Percentiles rank a stretch among this genome's conserved stretches.
These are phyloP conservation scores for Nematodospora anomalae DNA, from an alignment of 1,139 yeast species.

Conservation along the genomic window DNA sequence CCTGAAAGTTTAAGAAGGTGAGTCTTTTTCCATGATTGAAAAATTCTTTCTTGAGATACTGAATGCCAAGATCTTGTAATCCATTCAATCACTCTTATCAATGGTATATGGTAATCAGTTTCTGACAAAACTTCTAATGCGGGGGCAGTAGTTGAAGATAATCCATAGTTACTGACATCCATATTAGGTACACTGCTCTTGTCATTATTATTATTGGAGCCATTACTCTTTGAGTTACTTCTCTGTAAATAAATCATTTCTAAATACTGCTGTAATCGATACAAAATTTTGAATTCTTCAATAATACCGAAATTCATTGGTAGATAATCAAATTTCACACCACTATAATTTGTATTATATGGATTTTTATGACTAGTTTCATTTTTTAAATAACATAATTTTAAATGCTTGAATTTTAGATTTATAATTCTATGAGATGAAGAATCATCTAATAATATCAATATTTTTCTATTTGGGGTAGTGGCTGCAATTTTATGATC, in stretches of 20 bases:
- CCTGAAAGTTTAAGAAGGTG: constrained; percentile 21
- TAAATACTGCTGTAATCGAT: constrained; percentile 59
- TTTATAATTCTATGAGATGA: constrained; percentile 64
- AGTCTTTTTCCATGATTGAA: constrained; percentile 53
- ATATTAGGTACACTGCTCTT: constrained; percentile 2
- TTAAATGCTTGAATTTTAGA: constrained; percentile 53
- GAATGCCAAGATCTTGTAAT: constrained; percentile 57
- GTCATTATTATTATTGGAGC: not conserved
- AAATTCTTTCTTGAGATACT: constrained; percentile 45
- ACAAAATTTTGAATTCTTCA: constrained; percentile 60
- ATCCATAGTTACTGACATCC: not conserved
- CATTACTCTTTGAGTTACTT: constrained; percentile 18
- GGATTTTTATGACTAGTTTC: constrained; percentile 43
- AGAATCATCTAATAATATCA: constrained; percentile 60
- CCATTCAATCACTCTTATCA: constrained; percentile 59
- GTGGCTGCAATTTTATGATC: constrained; percentile 53
- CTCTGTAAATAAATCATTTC: constrained; percentile 47
- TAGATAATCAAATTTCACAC: constrained; percentile 48
- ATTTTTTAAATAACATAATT: constrained; percentile 44
- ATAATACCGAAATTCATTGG: constrained; percentile 68
- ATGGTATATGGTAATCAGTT: constrained; percentile 44
- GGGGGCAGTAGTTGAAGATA: constrained; percentile 8
- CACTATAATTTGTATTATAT: constrained; percentile 33
- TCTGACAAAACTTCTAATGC: constrained; percentile 34
- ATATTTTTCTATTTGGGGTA: constrained; percentile 46